phyloP scores from a whole-genome alignment of 1,284 basidiomycete genomes.

The Entoloma clypeatum region DNA sequence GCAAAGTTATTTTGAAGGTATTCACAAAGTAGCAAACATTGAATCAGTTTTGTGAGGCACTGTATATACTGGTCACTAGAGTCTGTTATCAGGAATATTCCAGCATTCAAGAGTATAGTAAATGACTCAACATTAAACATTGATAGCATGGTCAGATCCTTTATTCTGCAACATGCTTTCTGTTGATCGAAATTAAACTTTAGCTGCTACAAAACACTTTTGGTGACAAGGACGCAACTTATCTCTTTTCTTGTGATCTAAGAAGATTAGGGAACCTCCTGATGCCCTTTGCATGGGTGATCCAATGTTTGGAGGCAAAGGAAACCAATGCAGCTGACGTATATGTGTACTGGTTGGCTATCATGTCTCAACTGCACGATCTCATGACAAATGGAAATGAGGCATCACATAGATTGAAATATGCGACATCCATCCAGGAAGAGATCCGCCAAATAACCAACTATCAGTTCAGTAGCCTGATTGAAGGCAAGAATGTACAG shows the following conservation, averaged over 20 bases:
- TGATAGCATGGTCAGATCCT: not conserved
- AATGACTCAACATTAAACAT: not conserved
- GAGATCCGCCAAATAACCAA: slow-evolving; percentile 18
- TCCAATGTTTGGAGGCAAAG: slow-evolving; percentile 23
- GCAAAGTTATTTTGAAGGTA: too few relatives aligned
- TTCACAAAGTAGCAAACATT: too few relatives aligned
- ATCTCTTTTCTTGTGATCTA: slow-evolving; percentile 12
- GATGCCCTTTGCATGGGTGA: slow-evolving; percentile 19
- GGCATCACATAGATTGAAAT: slow-evolving; percentile 4
- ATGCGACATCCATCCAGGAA: slow-evolving; percentile 11
- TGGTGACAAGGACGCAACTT: slow-evolving; percentile 14
- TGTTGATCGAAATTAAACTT: not conserved
- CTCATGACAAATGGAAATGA: slow-evolving; percentile 13
- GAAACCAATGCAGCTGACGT: slow-evolving; percentile 21
- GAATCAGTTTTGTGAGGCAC: too few relatives aligned
- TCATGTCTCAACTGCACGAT: slow-evolving; percentile 19
- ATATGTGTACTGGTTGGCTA: slow-evolving; percentile 23
- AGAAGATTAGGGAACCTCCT: slow-evolving; percentile 18
- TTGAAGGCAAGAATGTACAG: slow-evolving; percentile 12
- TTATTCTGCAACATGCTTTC: not conserved
- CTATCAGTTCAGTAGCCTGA: slow-evolving; percentile 14
- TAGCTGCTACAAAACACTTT: slow-evolving; percentile 10
- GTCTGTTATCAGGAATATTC: slow-evolving; percentile 18
- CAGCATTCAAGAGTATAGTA: slow-evolving; percentile 17
- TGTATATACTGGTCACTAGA: slow-evolving; percentile 22